These are phyloP conservation scores for Angomonas ambiguus DNA, from an alignment of 208 protist genomes.

Conservation along the genomic window DNA sequence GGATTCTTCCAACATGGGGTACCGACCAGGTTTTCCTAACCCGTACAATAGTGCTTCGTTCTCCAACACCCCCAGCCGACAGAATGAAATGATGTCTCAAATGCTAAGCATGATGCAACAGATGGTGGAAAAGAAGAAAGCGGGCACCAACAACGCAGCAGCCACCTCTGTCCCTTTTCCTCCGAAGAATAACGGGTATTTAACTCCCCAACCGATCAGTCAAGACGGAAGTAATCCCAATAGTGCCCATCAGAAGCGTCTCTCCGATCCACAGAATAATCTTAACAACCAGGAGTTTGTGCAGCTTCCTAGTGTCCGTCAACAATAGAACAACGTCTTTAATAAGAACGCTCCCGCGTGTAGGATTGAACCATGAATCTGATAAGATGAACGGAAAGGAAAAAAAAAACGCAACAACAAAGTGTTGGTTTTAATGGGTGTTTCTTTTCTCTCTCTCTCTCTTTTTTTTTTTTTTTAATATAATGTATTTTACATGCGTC, in stretches of 20 bases:
- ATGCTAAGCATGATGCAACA: slow-evolving; percentile 54
- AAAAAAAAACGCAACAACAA: no score
- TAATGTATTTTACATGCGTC: no score
- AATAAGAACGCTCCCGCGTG: no score
- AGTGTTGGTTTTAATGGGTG: no score
- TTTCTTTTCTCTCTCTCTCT: slow-evolving; percentile 4
- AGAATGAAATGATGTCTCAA: slow-evolving; percentile 21
- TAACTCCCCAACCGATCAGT: background rate
- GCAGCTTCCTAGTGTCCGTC: background rate
- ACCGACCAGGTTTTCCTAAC: no score
- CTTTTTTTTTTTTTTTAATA: slow-evolving; percentile 14
- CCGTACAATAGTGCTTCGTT: background rate
- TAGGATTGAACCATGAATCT: no score
- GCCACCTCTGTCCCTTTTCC: background rate
- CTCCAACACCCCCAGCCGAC: background rate
- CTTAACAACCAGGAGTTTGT: background rate
- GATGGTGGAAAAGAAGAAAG: slow-evolving; percentile 21
- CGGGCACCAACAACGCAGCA: background rate
- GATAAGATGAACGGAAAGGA: no score
- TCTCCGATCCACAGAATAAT: background rate
- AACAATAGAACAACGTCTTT: background rate
- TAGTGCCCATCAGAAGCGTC: background rate
- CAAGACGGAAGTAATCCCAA: background rate
- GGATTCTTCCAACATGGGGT: background rate
- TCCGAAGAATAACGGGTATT: background rate